These are phyloP conservation scores for Phlebiopsis gigantea DNA, from an alignment of 768 basidiomycete species.

Conservation along the genomic window DNA sequence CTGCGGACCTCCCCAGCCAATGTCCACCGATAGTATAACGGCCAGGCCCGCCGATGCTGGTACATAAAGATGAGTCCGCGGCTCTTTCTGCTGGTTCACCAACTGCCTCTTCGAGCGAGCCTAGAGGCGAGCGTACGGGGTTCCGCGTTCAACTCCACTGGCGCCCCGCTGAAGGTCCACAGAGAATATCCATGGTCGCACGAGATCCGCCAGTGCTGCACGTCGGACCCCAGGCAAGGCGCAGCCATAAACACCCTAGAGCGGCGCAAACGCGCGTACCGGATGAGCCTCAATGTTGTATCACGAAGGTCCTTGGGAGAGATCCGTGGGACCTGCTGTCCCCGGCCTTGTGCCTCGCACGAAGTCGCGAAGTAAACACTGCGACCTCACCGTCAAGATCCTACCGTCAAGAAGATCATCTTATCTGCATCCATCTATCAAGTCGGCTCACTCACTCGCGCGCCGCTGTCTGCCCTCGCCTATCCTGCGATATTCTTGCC, in stretches of 20 bases:
- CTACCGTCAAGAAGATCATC: not conserved
- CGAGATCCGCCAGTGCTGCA: not conserved
- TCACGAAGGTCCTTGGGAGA: not conserved
- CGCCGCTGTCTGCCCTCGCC: not conserved
- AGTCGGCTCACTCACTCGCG: not conserved
- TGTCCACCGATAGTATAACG: not conserved
- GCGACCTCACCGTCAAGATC: not conserved
- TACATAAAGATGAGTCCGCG: not conserved
- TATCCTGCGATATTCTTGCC: not conserved
- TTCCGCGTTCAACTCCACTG: not conserved
- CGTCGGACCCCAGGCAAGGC: not conserved
- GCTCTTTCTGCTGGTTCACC: too few relatives aligned
- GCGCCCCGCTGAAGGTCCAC: not conserved
- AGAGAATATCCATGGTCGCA: not conserved
- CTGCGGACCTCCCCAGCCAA: too few relatives aligned
- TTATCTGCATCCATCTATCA: slow-evolving; percentile 7
- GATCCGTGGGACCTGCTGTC: not conserved
- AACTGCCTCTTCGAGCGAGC: not conserved
- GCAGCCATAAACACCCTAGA: too few relatives aligned
- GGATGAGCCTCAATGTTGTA: not conserved
- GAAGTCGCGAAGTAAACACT: not conserved
- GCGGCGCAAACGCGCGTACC: not conserved
- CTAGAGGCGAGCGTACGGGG: too few relatives aligned
- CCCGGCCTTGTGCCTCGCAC: not conserved
- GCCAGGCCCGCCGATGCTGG: not conserved